Percentiles rank a stretch among this genome's conserved stretches.
These are phyloP conservation scores for Priceomyces carsonii DNA, from an alignment of 805 yeast genomes.

Conservation along the genomic window DNA sequence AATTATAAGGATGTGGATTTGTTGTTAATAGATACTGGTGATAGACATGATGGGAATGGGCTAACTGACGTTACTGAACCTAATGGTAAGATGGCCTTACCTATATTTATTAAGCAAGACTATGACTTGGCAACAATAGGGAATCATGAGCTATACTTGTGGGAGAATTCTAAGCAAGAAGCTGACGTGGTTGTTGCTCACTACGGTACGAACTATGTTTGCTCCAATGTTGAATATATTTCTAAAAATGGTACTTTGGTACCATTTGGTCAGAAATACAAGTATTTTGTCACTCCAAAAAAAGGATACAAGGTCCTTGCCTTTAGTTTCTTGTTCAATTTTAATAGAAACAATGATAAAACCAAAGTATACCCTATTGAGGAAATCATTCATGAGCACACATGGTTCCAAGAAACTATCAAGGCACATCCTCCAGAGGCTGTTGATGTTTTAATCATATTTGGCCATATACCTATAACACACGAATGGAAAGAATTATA, in stretches of 20 bases:
- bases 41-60: conserved; percentile 94
- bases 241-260: conserved; percentile 46
- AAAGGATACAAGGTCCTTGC: conserved; percentile 57
- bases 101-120: conserved; percentile 61
- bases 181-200: conserved; percentile 56
- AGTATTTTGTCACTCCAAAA: conserved; percentile 64
- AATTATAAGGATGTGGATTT: conserved; percentile 56
- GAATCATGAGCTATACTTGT: conserved; percentile 83
- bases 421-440: conserved; percentile 27
- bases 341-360: conserved; percentile 56
- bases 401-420: conserved; percentile 63
- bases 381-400: conserved; percentile 48
- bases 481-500: conserved; percentile 57
- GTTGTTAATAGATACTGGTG: conserved; percentile 83
- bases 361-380: conserved; percentile 65
- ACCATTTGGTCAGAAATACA: conserved; percentile 67
- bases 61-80: conserved; percentile 75
- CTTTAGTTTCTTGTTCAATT: conserved; percentile 80
- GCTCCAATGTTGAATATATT: conserved; percentile 68
- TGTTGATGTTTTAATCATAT: conserved; percentile 67
- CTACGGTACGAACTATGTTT: conserved; percentile 65
- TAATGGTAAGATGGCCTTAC: conserved; percentile 64
- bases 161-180: conserved; percentile 66
- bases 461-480: conserved; percentile 73
- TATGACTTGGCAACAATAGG: conserved; percentile 85